These are phyloP conservation scores for Cairneyella variabilis DNA, from an alignment of 495 filamentous ascomycete genomes.

Conservation along the genomic window DNA sequence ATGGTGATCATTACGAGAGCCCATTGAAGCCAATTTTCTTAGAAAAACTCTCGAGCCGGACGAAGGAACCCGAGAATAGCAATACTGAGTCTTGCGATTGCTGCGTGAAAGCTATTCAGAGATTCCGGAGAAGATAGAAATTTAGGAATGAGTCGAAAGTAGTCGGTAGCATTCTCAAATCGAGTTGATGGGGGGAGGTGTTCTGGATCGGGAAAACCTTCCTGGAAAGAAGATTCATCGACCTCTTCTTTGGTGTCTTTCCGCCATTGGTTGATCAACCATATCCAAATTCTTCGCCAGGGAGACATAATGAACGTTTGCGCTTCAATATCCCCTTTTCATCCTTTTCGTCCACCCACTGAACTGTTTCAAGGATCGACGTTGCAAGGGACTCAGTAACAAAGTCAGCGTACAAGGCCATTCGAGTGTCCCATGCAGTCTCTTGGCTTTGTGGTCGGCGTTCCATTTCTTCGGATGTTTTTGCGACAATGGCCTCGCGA, in stretches of 20 bases:
- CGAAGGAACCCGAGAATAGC: background rate
- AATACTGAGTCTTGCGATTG: constrained; percentile 1
- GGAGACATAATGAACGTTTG: background rate
- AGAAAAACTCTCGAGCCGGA: background rate
- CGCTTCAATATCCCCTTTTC: background rate
- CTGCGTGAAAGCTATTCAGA: background rate
- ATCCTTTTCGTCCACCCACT: background rate
- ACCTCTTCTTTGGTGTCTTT: background rate
- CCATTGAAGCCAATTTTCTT: background rate
- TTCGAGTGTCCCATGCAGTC: no score
- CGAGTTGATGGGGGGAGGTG: background rate
- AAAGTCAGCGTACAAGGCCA: no score
- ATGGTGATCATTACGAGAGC: constrained; percentile 1
- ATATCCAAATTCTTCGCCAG: background rate
- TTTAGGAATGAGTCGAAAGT: constrained; percentile 3
- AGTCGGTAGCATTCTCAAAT: background rate
- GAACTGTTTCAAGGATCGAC: background rate
- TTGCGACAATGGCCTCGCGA: background rate
- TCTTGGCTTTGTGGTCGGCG: no score
- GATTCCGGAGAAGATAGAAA: constrained; percentile 1
- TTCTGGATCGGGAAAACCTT: background rate
- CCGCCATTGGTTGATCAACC: background rate
- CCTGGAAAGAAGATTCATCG: background rate
- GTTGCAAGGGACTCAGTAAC: no score
- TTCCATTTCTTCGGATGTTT: no score